Percentiles rank a stretch among this genome's conserved stretches.
These are phyloP conservation scores for Fraxinus ornus DNA, from an alignment of 305 asterid species.

Conservation along the genomic window DNA sequence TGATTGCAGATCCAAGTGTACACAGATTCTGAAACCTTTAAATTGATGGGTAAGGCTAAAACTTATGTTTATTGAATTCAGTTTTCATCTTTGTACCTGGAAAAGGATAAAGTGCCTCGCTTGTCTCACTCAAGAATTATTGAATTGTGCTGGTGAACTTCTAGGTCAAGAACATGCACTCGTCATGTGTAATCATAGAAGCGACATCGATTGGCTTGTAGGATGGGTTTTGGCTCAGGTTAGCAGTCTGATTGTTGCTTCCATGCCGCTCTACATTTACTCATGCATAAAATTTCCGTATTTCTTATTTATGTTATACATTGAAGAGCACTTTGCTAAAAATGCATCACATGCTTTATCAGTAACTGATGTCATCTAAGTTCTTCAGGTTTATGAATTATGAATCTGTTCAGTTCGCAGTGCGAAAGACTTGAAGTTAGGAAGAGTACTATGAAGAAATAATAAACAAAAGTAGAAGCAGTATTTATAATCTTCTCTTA, in stretches of 20 bases:
- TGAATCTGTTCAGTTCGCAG: background rate
- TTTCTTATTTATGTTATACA: slow-evolving; percentile 1
- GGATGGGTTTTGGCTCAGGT: slow-evolving; percentile 98
- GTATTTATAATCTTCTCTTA: background rate
- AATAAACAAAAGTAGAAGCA: background rate
- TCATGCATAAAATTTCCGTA: background rate
- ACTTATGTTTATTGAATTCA: slow-evolving; percentile 11
- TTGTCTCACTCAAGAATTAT: slow-evolving; percentile 21
- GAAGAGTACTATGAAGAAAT: background rate
- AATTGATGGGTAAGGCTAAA: slow-evolving; percentile 58
- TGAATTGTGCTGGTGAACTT: slow-evolving; percentile 23
- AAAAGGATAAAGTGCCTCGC: background rate
- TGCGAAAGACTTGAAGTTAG: background rate
- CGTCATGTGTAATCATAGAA: slow-evolving; percentile 62
- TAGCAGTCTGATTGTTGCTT: slow-evolving; percentile 19
- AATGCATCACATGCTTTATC: background rate
- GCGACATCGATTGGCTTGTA: slow-evolving; percentile 94
- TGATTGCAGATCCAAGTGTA: slow-evolving; percentile 63
- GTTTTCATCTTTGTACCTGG: slow-evolving; percentile 10
- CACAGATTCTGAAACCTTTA: slow-evolving; percentile 58
- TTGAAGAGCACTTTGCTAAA: background rate
- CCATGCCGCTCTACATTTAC: slow-evolving; percentile 6
- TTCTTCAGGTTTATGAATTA: background rate
- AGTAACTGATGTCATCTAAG: background rate
- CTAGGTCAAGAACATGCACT: slow-evolving; percentile 87